Conservation (phyloP, 129 eudicot species). For the Dittrichia graveolens region DNA sequence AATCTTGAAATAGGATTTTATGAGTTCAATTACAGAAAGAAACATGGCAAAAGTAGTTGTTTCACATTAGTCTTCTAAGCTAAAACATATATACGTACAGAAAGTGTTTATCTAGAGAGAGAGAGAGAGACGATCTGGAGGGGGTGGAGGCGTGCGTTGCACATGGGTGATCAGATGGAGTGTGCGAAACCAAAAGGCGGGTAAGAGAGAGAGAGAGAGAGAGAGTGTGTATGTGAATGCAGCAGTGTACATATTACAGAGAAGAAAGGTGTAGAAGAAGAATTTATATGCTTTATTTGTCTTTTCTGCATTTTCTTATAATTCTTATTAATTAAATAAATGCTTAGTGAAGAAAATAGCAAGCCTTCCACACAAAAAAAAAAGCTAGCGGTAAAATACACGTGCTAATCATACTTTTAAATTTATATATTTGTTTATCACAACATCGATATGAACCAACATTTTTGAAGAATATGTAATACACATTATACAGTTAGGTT, state of each 20-base stretch:
- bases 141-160: constrained; percentile 22
- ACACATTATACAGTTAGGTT: too few relatives aligned
- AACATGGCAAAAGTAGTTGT: constrained; percentile 30
- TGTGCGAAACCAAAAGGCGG: constrained; percentile 39
- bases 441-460: too few relatives aligned
- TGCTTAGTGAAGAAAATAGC: not conserved
- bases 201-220: constrained; percentile 15
- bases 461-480: too few relatives aligned
- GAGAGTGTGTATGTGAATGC: constrained; percentile 20
- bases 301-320: constrained; percentile 8
- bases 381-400: too few relatives aligned
- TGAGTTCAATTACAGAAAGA: constrained; percentile 20
- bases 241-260: constrained; percentile 14
- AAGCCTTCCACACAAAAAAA: not conserved
- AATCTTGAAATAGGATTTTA: constrained; percentile 10
- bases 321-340: not conserved
- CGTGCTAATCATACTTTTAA: too few relatives aligned
- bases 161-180: constrained; percentile 34
- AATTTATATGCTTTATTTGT: constrained; percentile 37
- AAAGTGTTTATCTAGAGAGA: constrained; percentile 16
- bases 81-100: constrained; percentile 26
- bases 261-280: constrained; percentile 35
- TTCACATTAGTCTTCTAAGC: constrained; percentile 39
- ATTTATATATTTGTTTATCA: too few relatives aligned
- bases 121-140: constrained; percentile 20